A percentile compares a stretch with the other conserved stretches of the same genome.
Evolutionary conservation across 441 rosid genomes (phyloP).

Genomic region (Flueggea neowawraea): DNA sequence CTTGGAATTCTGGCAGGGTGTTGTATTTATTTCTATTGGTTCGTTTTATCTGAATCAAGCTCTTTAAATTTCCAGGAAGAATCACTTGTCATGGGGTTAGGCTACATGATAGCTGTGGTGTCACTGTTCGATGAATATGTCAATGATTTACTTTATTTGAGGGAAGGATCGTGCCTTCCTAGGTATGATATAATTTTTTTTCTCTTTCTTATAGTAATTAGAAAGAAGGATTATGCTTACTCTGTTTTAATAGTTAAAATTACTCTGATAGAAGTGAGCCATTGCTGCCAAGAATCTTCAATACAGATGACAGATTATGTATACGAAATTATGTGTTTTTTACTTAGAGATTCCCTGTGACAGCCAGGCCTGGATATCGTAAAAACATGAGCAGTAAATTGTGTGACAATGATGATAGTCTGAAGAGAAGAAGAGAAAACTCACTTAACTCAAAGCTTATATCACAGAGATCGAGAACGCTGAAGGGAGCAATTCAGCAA

Average conservation of each 20-base stretch:
- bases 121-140: constrained; percentile 80
- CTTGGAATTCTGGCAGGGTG: background rate
- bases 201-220: background rate
- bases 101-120: constrained; percentile 58
- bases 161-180: constrained; percentile 78
- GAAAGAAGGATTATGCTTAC: no score
- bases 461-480: constrained; percentile 53
- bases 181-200: no score
- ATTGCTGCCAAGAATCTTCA: no score
- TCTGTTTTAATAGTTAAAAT: no score
- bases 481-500: constrained; percentile 54
- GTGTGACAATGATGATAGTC: constrained; percentile 30
- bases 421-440: constrained; percentile 41
- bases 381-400: constrained; percentile 27
- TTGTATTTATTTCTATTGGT: constrained; percentile 5
- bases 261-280: no score
- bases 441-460: constrained; percentile 37
- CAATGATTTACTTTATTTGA: constrained; percentile 76
- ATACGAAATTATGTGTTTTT: background rate
- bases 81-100: constrained; percentile 63
- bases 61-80: constrained; percentile 55
- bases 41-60: constrained; percentile 16
- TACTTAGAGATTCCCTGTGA: constrained; percentile 28
- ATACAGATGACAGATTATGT: no score
- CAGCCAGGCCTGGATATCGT: constrained; percentile 83